Evolutionary conservation across 345 rosid species (phyloP), one percentile per base, ranked within the genome.

Genomic region (Salix dunnii): DNA sequence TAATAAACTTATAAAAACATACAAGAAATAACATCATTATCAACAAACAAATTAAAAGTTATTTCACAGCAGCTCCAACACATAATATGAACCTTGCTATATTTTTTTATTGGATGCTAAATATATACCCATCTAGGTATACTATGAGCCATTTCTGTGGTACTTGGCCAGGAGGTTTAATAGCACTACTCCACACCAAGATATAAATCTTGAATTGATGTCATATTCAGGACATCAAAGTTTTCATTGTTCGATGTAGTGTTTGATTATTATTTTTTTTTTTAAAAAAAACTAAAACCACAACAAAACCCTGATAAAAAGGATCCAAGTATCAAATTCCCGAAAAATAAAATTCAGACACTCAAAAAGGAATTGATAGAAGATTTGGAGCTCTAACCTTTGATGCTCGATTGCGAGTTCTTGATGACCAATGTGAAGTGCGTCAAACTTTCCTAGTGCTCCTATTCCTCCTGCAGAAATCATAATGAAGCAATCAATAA

Each of bases 391-490:
- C 78, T 82, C 99, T 98, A 69, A 86, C 81, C 81, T 85, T 96
- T 31, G 99, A 93, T 78, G 99, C 99, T 83, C 89, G 94, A 89
- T 85, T 0, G 94, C 93, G 67, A 93, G 99, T 87, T 96, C 98
- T 43, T 97, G 90, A 82, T 96, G 99, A 68, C 99, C 99, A 53
- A 91, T 70, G 77, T 96, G 99, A 82, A 96, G 88, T 9, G 99
- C 99, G 72, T 96, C 99, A 86, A 96, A 96, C 83, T 96, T 96
- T 77, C 99, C 99, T 70, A 96, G 87, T 23, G 98, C 98, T 76
- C 91, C 98, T 60, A 93, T 84, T 76, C 97, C 98, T 85, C 99
- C 99, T 93, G 86, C 23, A 40, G 28, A 21, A 76, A 78, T 71
- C 48, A 68, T 18, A 30, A 71, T 10, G 18, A 77, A 72, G 7